Conservation (phyloP, 2,329 filamentous ascomycete species). For the Leptoxyphium fumago region DNA sequence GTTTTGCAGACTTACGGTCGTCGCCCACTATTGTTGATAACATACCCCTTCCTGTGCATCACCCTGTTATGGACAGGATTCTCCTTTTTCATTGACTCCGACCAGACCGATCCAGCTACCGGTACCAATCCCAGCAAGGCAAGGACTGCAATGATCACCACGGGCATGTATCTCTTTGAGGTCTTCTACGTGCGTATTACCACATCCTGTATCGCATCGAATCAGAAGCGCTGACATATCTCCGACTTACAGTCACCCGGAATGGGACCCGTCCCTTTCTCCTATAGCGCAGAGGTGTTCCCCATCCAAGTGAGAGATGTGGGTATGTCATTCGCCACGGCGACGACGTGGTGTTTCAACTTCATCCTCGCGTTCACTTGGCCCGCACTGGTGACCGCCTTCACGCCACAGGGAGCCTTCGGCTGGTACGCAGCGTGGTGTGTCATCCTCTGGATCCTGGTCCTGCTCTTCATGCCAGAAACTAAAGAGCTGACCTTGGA, state of each 20-base stretch:
- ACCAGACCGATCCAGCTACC: constrained; percentile 2
- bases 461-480: constrained; percentile 32
- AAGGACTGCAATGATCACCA: constrained; percentile 20
- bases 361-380: constrained; percentile 38
- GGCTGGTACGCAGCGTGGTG: constrained; percentile 40
- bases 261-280: constrained; percentile 22
- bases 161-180: constrained; percentile 32
- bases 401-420: constrained; percentile 35
- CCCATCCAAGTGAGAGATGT: constrained; percentile 23
- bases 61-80: constrained; percentile 32
- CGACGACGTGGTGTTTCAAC: constrained; percentile 41
- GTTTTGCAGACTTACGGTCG: constrained; percentile 30
- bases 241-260: constrained; percentile 1
- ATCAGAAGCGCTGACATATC: constrained; percentile 13
- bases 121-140: constrained; percentile 12
- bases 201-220: constrained; percentile 15
- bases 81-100: constrained; percentile 16
- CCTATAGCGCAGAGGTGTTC: constrained; percentile 9
- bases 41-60: constrained; percentile 29
- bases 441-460: constrained; percentile 33
- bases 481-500: constrained; percentile 32
- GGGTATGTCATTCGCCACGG: constrained; percentile 26
- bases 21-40: constrained; percentile 26
- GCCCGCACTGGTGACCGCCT: constrained; percentile 32
- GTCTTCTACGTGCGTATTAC: constrained; percentile 30